These are phyloP conservation scores for Paspalum notatum DNA, from an alignment of 176 grass and related monocot species.

Conservation along the genomic window DNA sequence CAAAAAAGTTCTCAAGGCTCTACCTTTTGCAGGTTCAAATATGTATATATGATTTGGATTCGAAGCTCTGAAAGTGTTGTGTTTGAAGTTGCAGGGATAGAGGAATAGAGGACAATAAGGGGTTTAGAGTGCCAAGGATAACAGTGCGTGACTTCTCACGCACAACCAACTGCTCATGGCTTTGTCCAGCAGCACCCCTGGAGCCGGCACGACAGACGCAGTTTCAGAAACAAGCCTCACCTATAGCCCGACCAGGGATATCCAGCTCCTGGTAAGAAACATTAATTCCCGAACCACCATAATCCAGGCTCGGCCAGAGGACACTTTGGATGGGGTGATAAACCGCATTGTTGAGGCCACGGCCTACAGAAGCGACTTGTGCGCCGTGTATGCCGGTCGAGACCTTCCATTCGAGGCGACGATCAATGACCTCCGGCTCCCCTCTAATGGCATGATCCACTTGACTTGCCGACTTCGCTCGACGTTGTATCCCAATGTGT, in stretches of 20 bases:
- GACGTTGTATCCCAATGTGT: constrained; percentile 41
- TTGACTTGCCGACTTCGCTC: constrained; percentile 51
- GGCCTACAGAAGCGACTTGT: constrained; percentile 24
- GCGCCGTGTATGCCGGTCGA: constrained; percentile 49
- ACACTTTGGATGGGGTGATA: constrained; percentile 47
- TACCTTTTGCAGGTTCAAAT: too few relatives aligned
- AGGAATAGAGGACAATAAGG: too few relatives aligned
- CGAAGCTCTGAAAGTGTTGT: too few relatives aligned
- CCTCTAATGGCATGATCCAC: constrained; percentile 43
- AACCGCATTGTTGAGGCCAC: background rate
- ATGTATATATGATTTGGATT: too few relatives aligned
- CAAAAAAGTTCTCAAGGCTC: too few relatives aligned
- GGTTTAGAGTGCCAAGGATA: too few relatives aligned
- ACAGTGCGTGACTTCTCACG: too few relatives aligned
- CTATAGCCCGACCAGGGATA: too few relatives aligned
- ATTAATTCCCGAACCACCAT: constrained; percentile 41
- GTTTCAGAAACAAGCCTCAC: background rate
- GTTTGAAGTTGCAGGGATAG: too few relatives aligned
- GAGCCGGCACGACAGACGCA: too few relatives aligned
- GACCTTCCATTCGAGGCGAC: constrained; percentile 49
- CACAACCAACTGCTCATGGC: background rate
- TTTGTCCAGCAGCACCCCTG: background rate
- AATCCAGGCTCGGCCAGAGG: constrained; percentile 38
- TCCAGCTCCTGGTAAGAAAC: constrained; percentile 8
- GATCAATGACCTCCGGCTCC: constrained; percentile 24